These are phyloP conservation scores for Fusarium nelsonii DNA, from an alignment of 2,329 filamentous ascomycete genomes.

Conservation along the genomic window DNA sequence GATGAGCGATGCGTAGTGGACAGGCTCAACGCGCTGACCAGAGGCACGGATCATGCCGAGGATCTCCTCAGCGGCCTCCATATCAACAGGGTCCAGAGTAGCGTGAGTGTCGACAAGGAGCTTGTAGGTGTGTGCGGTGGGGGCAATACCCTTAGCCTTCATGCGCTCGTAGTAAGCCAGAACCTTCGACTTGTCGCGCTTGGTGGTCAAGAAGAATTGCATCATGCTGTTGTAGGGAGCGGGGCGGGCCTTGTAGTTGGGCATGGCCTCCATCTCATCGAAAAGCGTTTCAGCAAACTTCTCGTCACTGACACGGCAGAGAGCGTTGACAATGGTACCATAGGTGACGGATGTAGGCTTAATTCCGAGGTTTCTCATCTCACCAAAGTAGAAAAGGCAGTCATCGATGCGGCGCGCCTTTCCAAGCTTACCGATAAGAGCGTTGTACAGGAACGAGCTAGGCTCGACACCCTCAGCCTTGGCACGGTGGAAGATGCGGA, in stretches of 20 bases:
- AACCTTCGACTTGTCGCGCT: conserved; percentile 95
- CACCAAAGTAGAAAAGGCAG: conserved; percentile 96
- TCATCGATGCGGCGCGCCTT: conserved; percentile 98
- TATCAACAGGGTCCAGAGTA: conserved; percentile 90
- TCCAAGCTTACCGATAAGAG: conserved; percentile 96
- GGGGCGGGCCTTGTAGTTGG: conserved; percentile 97
- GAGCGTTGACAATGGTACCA: conserved; percentile 96
- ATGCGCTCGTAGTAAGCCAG: conserved; percentile 95
- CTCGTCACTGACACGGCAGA: conserved; percentile 97
- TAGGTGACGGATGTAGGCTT: conserved; percentile 98
- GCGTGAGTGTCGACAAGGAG: conserved; percentile 95
- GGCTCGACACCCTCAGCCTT: conserved; percentile 95
- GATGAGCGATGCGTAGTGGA: conserved; percentile 95
- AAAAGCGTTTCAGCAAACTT: conserved; percentile 98
- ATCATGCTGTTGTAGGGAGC: conserved; percentile 99
- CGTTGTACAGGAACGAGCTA: conserved; percentile 97
- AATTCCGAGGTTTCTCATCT: conserved; percentile 94
- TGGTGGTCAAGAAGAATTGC: conserved; percentile 98
- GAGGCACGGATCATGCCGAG: conserved; percentile 80
- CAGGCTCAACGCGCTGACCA: conserved; percentile 84
- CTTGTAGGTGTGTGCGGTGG: conserved; percentile 97
- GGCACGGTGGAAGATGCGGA: conserved; percentile 96
- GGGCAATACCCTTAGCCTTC: conserved; percentile 85
- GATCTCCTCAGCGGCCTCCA: conserved; percentile 86
- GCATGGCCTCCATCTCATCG: conserved; percentile 98